These are phyloP conservation scores for Oryza coarctata DNA, from an alignment of 176 grass and related monocot species.

Conservation along the genomic window DNA sequence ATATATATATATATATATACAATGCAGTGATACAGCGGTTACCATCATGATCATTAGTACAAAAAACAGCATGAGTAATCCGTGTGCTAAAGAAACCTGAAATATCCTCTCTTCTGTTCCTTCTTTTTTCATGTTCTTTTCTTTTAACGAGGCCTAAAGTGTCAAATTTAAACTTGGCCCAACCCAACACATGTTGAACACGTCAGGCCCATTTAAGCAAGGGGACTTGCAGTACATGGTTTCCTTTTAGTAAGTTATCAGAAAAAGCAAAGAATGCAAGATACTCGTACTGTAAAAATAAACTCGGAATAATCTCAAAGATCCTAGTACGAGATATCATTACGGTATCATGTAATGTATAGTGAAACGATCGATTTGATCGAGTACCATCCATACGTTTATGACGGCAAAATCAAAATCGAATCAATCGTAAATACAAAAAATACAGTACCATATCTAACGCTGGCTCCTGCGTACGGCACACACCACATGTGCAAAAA, in stretches of 20 bases:
- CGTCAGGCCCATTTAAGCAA: neutral
- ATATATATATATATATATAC: too few relatives aligned
- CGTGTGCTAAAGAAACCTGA: neutral
- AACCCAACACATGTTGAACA: neutral
- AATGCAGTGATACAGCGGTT: too few relatives aligned
- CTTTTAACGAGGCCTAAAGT: neutral
- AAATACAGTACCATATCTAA: neutral
- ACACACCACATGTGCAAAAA: too few relatives aligned
- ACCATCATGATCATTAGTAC: neutral
- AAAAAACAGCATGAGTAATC: neutral
- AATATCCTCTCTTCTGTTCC: neutral
- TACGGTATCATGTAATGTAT: too few relatives aligned
- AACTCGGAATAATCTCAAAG: neutral
- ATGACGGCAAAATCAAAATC: neutral
- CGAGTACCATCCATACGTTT: neutral
- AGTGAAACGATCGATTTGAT: neutral
- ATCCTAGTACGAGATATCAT: neutral
- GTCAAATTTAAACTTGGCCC: neutral
- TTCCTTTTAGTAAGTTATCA: too few relatives aligned
- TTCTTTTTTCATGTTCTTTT: too few relatives aligned
- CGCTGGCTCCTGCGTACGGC: neutral
- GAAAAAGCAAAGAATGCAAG: too few relatives aligned
- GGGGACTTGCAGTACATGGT: too few relatives aligned
- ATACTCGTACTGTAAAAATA: too few relatives aligned
- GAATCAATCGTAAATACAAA: neutral